Conservation (phyloP, 148 eudicot genomes). For the Gaultheria prostrata region DNA sequence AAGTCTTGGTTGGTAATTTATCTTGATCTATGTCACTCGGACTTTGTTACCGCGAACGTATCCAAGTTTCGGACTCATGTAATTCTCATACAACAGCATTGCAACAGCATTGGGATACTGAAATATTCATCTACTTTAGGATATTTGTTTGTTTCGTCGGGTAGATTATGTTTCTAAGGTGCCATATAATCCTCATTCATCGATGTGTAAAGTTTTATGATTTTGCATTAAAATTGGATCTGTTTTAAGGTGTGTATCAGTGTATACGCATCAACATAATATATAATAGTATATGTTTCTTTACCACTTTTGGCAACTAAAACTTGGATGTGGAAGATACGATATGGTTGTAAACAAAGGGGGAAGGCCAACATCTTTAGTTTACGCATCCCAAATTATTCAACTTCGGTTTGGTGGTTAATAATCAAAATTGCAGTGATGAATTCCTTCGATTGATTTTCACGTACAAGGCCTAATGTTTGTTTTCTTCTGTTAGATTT, state of each 20-base stretch:
- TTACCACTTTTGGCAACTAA: neutral
- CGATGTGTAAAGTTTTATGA: neutral
- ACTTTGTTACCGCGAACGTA: neutral
- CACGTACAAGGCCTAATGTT: neutral
- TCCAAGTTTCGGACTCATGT: neutral
- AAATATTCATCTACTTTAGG: neutral
- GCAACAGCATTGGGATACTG: neutral
- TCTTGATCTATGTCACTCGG: neutral
- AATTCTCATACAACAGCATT: neutral
- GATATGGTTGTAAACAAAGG: neutral
- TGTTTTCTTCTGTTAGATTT: conserved; percentile 1
- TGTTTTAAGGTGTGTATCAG: too few species aligned
- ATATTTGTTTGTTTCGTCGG: neutral
- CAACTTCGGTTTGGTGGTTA: neutral
- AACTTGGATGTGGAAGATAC: neutral
- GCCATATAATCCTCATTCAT: neutral
- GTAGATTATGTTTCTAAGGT: neutral
- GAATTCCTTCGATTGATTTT: neutral
- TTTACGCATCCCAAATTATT: neutral
- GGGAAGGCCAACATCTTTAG: neutral
- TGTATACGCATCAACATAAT: neutral
- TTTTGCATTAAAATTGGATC: neutral
- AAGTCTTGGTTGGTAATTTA: neutral
- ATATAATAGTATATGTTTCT: neutral
- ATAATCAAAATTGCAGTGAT: neutral